Base-by-base conservation (phyloP, 225 moss, liverwort and hornwort genomes). In the Climacium dendroides region DNA sequence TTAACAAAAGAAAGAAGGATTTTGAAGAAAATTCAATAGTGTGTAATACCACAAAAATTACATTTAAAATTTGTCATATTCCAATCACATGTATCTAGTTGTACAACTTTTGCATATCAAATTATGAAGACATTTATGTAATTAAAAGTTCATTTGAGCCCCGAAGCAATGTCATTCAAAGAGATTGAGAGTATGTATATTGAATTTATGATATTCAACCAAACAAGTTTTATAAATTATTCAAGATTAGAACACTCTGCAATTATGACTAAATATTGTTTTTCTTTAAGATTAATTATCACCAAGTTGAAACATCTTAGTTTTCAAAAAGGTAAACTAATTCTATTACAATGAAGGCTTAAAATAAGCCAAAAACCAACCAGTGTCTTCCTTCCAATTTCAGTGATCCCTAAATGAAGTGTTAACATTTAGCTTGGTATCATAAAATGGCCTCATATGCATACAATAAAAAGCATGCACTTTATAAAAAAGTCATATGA, bases 361-460 rank as follows among this genome's bases (percentile, higher is more conserved):
- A 70, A 70, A 25, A 70, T 15, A 26, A 70, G 5, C 5, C 26
- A 15, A 8, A 15, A 15, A 70, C 2, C 3, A 5, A 1, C 2
- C 3, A 5, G 1, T 8, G 26, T 9, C 23, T 4, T 15, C 9
- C 5, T 0, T 70, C 15, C 0, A 26, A 25, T 70, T 26, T 43
- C 15, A n/a, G 0, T 70, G 0, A 70, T 26, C 1, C 1, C 15
- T 25, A 41, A 41, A 25, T 0, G 1, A 70, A 70, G 41, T 25
- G 25, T 70, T 1, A 37, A 41, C 2, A 66, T 41, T 70, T 41
- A 13, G 0, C 8, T 70, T 25, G 8, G 0, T 70, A 70, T 7
- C 37, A 41, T 5, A 9, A 41, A 39, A 70, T 0, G 15, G 41
- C 5, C 14, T 70, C 24, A 24, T 69, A 25, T 70, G 25, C 25